Evolutionary conservation across 129 eudicot species (phyloP), one percentile per base, ranked within the genome.

Genomic region (Lactuca saligna): DNA sequence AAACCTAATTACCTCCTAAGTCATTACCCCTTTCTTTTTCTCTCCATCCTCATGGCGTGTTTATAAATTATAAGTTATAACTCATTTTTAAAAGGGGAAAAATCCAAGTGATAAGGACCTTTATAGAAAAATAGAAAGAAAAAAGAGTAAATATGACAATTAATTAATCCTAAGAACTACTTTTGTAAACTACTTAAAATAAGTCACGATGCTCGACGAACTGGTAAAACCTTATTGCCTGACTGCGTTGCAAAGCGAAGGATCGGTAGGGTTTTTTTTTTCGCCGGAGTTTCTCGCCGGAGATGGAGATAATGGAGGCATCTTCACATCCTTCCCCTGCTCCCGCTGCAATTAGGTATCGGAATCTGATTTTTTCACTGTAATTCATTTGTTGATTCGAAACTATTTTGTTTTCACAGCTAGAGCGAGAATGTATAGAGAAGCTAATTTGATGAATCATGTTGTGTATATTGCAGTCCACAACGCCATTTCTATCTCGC

Each of bases 401-500:
- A 12, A 44, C 8, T 56, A 29, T n/a, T 5, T 31, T 41, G 53
- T 67, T 48, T 69, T 8, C 55, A 13, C 42, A 9, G 51, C 7
- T 17, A 5, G 41, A 1, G 11, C 4, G 17, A 8, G 12, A 69
- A 8, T 48, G n/a, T 7, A 53, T 62, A 2, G 2, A 15, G 51
- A 32, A 37, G 20, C 6, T 53, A 35, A 73, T 59, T 42, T 14
- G 17, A 49, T 20, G 5, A 48, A 37, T 50, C 37, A 12, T 37
- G 33, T 31, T 46, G 46, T 72, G 31, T 57, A n/a, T 69, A 9
- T 75, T 84, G 82, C 95, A 88, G 98, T 60, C 81, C 83, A 25
- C 95, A 87, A 13, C 97, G 97, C 72, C 99, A 94, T 69, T 89
- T 94, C 71, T 94, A 94, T 77, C 96, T 94, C 63, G 99, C 99